Percentiles rank a stretch among this genome's conserved stretches.
Evolutionary conservation across 169 alveolate species (phyloP).

Genomic region (Fabrea salina): DNA sequence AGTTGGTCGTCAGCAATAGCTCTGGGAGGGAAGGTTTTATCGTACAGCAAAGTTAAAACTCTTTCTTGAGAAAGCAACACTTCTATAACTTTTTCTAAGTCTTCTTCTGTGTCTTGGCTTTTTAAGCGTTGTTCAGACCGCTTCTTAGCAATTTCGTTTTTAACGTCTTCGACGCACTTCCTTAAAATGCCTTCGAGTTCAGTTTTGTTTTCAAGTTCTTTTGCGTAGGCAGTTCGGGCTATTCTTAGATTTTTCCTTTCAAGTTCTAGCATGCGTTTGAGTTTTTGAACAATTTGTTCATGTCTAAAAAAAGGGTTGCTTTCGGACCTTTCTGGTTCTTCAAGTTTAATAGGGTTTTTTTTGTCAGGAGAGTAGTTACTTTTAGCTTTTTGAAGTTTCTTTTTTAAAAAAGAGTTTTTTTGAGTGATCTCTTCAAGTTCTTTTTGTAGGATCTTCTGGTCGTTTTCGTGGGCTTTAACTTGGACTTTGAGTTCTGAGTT

Average conservation of each 20-base stretch:
- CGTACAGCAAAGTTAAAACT: constrained; percentile 48
- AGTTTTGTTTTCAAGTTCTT: constrained; percentile 48
- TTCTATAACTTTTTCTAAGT: constrained; percentile 49
- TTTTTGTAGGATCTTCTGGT: constrained; percentile 43
- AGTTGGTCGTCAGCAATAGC: constrained; percentile 15
- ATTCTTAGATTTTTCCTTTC: constrained; percentile 49
- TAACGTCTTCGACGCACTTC: constrained; percentile 60
- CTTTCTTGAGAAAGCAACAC: constrained; percentile 45
- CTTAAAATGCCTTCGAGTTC: constrained; percentile 45
- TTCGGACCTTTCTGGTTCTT: too few species aligned
- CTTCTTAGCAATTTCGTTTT: constrained; percentile 48
- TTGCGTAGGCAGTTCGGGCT: constrained; percentile 43
- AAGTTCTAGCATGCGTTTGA: constrained; percentile 41
- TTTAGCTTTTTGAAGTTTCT: constrained; percentile 2
- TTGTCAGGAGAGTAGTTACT: background rate
- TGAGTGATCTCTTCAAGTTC: constrained; percentile 45
- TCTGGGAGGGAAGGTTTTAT: constrained; percentile 56
- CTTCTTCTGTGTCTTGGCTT: constrained; percentile 7
- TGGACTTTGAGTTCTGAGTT: constrained; percentile 53
- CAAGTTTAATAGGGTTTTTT: too few species aligned
- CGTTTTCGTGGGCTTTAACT: constrained; percentile 56
- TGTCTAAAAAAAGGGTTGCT: constrained; percentile 32
- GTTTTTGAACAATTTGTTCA: constrained; percentile 38
- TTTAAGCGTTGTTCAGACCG: constrained; percentile 24
- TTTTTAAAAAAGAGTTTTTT: constrained; percentile 30